phyloP scores from a whole-genome alignment of 345 rosid genomes.

The Hibiscus mutabilis region DNA sequence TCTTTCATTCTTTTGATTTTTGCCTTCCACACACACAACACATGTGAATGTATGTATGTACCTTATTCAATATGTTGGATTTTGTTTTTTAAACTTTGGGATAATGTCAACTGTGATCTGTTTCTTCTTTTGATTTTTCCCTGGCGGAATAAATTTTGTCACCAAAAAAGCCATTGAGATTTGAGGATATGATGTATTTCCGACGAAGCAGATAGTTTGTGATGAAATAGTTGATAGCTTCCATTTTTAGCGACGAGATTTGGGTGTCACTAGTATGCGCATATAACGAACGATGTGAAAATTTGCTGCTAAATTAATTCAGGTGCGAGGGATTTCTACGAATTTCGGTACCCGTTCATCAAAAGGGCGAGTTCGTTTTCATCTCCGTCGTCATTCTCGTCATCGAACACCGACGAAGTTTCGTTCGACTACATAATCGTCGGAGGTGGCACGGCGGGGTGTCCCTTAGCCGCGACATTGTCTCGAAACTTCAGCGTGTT shows the following conservation, averaged over 20 bases:
- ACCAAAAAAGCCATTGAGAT: too few relatives aligned
- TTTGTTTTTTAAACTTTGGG: too few relatives aligned
- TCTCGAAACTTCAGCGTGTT: conserved; percentile 76
- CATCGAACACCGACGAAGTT: conserved; percentile 36
- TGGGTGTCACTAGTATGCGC: not conserved
- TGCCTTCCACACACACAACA: too few relatives aligned
- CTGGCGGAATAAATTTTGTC: too few relatives aligned
- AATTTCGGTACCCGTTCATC: conserved; percentile 62
- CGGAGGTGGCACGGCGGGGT: conserved; percentile 98
- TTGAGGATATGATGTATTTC: not conserved
- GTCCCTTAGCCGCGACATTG: conserved; percentile 88
- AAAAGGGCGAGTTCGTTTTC: conserved; percentile 73
- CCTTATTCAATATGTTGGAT: too few relatives aligned
- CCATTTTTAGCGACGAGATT: not conserved
- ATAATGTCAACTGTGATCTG: too few relatives aligned
- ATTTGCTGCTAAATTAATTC: conserved; percentile 17
- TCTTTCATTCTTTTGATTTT: too few relatives aligned
- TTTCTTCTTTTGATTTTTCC: too few relatives aligned
- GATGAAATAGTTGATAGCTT: too few relatives aligned
- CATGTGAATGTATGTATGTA: too few relatives aligned
- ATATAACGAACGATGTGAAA: not conserved
- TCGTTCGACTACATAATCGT: conserved; percentile 75
- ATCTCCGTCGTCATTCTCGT: conserved; percentile 16
- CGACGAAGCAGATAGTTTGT: not conserved
- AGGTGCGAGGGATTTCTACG: conserved; percentile 21